Conservation (phyloP, 2,329 filamentous ascomycete genomes). For the Paracorniculantispora psalliotae region DNA sequence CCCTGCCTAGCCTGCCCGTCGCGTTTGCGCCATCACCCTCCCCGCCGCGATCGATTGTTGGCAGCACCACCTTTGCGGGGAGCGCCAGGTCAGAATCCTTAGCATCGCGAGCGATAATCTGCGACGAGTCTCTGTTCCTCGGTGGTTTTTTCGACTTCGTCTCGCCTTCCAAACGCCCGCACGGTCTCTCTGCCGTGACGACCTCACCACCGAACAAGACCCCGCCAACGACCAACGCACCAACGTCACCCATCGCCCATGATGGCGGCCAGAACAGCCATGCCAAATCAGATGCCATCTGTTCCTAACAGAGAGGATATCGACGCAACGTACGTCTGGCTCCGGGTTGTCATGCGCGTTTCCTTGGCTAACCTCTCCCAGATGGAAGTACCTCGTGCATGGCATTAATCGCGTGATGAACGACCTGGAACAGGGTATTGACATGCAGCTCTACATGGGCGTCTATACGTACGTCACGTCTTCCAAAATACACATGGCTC, state of each 20-base stretch:
- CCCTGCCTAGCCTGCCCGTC: not conserved
- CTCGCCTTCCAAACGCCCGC: not conserved
- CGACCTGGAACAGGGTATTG: constrained; percentile 84
- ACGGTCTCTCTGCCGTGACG: not conserved
- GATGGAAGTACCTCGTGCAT: constrained; percentile 84
- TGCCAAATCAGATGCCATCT: constrained; percentile 46
- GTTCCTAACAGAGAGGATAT: constrained; percentile 59
- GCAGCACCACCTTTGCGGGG: not conserved
- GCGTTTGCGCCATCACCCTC: constrained; percentile 12
- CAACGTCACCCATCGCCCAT: constrained; percentile 10
- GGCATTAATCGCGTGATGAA: constrained; percentile 93
- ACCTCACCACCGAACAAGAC: constrained; percentile 5
- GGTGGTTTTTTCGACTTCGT: not conserved
- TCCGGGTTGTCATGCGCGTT: constrained; percentile 10
- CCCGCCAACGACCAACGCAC: constrained; percentile 3
- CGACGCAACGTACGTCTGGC: constrained; percentile 40
- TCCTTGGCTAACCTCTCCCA: constrained; percentile 33
- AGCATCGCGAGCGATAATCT: not conserved
- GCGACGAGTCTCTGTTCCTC: not conserved
- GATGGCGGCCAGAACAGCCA: constrained; percentile 31
- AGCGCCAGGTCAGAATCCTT: not conserved
- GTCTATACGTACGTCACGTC: constrained; percentile 69
- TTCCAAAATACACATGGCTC: not conserved
- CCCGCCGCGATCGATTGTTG: not conserved
- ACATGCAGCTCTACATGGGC: constrained; percentile 96